These are phyloP conservation scores for Geotrichum bryndzae DNA, from an alignment of 1,139 yeast species.

Conservation along the genomic window DNA sequence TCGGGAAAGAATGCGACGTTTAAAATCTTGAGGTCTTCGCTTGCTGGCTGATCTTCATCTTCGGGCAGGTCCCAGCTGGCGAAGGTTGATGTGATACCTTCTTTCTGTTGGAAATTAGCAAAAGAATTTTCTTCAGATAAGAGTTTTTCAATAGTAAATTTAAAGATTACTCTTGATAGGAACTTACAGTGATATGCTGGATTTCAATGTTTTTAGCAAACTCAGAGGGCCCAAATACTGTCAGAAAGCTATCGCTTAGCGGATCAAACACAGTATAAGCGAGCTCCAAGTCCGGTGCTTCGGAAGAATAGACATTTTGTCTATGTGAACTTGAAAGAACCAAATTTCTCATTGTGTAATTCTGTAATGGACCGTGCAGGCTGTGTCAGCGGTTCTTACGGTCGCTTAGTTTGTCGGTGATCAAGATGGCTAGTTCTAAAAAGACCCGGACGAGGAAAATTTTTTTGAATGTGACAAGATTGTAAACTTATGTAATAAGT, in stretches of 20 bases:
- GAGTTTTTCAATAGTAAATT: too few relatives aligned
- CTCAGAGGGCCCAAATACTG: slow-evolving; percentile 51
- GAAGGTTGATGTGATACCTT: slow-evolving; percentile 22
- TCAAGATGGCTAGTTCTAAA: not conserved
- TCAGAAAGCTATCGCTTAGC: slow-evolving; percentile 65
- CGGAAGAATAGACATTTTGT: slow-evolving; percentile 24
- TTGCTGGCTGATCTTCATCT: slow-evolving; percentile 6
- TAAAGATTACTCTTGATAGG: not conserved
- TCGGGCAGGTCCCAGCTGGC: slow-evolving; percentile 27
- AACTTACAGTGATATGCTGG: slow-evolving; percentile 38
- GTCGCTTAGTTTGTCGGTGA: not conserved
- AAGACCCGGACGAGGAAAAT: not conserved
- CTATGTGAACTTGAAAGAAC: slow-evolving; percentile 29
- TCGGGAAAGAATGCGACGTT: slow-evolving; percentile 30
- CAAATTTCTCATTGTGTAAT: slow-evolving; percentile 29
- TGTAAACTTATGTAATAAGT: not conserved
- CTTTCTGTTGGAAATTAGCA: slow-evolving; percentile 19
- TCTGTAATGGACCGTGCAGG: not conserved
- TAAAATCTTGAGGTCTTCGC: slow-evolving; percentile 28
- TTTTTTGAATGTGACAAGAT: not conserved
- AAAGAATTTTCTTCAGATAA: not conserved
- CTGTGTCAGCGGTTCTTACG: not conserved
- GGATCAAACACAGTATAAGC: slow-evolving; percentile 65
- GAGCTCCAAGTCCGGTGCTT: slow-evolving; percentile 54
- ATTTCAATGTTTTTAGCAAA: slow-evolving; percentile 55